Evolutionary conservation across 352 stramenopile species (phyloP), one percentile per base, ranked within the genome.

Genomic region (Globisporangium radiosum): DNA sequence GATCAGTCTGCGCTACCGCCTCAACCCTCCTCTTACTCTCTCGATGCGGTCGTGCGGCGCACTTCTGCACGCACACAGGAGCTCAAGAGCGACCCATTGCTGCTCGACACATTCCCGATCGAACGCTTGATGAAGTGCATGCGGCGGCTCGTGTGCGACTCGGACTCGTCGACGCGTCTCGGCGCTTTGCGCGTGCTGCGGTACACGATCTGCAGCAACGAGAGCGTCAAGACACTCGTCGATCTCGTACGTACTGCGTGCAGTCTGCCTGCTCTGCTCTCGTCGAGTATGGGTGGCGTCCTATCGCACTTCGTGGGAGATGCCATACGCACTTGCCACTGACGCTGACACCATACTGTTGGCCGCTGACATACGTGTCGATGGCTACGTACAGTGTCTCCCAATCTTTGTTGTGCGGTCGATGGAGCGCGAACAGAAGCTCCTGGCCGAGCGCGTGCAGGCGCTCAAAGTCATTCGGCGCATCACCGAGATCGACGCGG

Each of bases 361-460:
- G 25, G 25, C 2, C 25, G 25, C 25, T 33, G 1, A 33, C 15
- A 11, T 38, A 9, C 51, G 25, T 33, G 14, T 14, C 38, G 17
- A 25, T 38, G 10, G 7, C 37, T 10, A 36, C 38, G 38, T 25
- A 39, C 59, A 92, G 79, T 78, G 63, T 7, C 61, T 95, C n/a
- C 78, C 81, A 1, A 63, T 96, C 17, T 96, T 95, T 56, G 73
- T 95, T 10, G 85, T 94, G 14, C 72, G 86, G 4, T 84, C 85
- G 4, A 73, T 96, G 63, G 86, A 95, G 60, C 75, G 82, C n/a
- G 88, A 96, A 59, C 77, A 92, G 49, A 94, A 94, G 59, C 76
- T 92, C 42, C 59, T 95, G 17, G 76, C 81, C 0, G 88, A 96
- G 65, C 78, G 88, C 17, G 75, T 96, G 0, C 86, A 96, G 58